Base-by-base conservation (phyloP, 805 yeast species). In the Candida ulmi region DNA sequence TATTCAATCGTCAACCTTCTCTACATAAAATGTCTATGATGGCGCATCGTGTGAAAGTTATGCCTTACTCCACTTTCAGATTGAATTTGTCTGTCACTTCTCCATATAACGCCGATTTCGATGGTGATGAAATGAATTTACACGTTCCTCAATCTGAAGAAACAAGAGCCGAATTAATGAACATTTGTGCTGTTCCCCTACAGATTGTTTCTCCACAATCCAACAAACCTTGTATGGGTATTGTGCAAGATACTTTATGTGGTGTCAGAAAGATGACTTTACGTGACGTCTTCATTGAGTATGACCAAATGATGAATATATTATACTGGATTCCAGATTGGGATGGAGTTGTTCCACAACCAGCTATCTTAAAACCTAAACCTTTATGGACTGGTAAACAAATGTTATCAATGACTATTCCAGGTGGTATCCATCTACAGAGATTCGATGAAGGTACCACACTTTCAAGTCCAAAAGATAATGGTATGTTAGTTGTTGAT, bases 41-140 rank as follows among this genome's bases (percentile, higher is more conserved):
- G 98, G 95, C 96, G 15, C 99, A 93, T 62, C 78, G 96, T 66
- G 99, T 93, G 28, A 88, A 86, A 60, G 99, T 93, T 35, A 88
- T 93, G 96, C 99, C 99, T 11, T 93, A 88, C 61, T 90, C 98
- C 7, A 93, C 99, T 0, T 93, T 93, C 73, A 78, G 99, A 69
- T 73, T 93, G 69, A 93, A 93, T 60, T 71, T 93, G 61, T 93
- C 98, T 19, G 99, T 93, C 34, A 93, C 99, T 0, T 88, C 98
- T 16, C 99, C 99, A n/a, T 93, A 93, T 66, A 93, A 93, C 68
- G 99, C 99, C 34, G 99, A 93, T 83, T 93, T 93, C 72, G 99
- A 93, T 71, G 99, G 99, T 74, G 99, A 93, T 66, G 99, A 93
- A 69, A 93, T 93, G 99, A 93, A 93, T 67, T 83, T 93, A 69